Conservation (phyloP, 164 flowering plant species). For the Magnolia officinalis region DNA sequence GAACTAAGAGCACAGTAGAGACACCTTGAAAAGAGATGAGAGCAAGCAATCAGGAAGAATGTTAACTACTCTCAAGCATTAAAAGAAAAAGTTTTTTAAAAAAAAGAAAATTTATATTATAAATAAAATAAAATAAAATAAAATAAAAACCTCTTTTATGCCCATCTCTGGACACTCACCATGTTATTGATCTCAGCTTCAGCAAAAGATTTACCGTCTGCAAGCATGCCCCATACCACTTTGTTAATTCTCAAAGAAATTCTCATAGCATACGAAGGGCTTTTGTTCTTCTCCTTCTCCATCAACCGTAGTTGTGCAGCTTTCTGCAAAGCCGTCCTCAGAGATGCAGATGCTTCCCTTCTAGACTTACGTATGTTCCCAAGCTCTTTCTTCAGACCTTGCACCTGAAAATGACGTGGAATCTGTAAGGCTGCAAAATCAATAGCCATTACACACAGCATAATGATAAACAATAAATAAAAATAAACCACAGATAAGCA, state of each 20-base stretch:
- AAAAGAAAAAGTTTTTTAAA: too few species aligned
- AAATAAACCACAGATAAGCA: neutral
- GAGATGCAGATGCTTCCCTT: constrained; percentile 74
- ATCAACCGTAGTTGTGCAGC: constrained; percentile 89
- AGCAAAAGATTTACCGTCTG: constrained; percentile 97
- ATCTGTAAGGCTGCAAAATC: constrained; percentile 5
- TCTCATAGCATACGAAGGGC: constrained; percentile 98
- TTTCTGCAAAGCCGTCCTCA: constrained; percentile 82
- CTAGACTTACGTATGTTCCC: constrained; percentile 58
- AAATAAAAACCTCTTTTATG: neutral
- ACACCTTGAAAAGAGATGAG: neutral
- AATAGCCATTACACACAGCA: neutral
- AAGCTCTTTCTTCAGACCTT: constrained; percentile 74
- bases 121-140: too few species aligned
- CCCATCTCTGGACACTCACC: constrained; percentile 48
- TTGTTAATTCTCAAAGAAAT: constrained; percentile 87
- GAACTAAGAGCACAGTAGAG: too few species aligned
- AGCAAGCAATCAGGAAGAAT: neutral
- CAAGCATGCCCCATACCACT: constrained; percentile 97
- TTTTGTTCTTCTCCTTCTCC: constrained; percentile 98
- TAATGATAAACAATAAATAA: neutral
- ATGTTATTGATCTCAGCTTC: constrained; percentile 96
- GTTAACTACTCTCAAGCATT: neutral
- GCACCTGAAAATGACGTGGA: constrained; percentile 46
- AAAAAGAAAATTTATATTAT: too few species aligned